Conservation (phyloP, 495 filamentous ascomycete species). For the Lasiosphaeris hirsuta region DNA sequence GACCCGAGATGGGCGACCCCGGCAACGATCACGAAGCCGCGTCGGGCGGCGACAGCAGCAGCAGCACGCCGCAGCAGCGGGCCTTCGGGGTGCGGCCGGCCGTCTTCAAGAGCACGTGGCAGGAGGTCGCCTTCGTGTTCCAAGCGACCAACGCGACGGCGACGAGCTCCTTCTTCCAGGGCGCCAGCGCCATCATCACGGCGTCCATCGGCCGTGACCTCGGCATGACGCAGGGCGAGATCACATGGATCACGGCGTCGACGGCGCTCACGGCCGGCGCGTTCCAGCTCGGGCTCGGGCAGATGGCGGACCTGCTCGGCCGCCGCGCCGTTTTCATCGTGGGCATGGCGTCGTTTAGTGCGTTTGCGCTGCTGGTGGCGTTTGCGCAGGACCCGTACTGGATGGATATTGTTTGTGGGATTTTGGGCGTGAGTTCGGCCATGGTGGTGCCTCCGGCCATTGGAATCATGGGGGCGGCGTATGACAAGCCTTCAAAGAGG, state of each 20-base stretch:
- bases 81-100: conserved; percentile 41
- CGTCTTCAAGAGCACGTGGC: conserved; percentile 59
- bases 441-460: conserved; percentile 65
- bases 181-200: conserved; percentile 59
- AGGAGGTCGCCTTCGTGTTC: conserved; percentile 65
- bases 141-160: conserved; percentile 68
- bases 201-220: conserved; percentile 60
- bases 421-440: conserved; percentile 60
- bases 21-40: no score
- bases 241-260: conserved; percentile 70
- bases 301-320: conserved; percentile 65
- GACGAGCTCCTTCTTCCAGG: conserved; percentile 57
- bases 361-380: conserved; percentile 54
- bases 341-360: conserved; percentile 57
- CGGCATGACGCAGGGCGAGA: conserved; percentile 63
- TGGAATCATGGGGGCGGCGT: conserved; percentile 62
- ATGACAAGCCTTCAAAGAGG: conserved; percentile 56
- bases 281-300: conserved; percentile 65
- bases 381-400: conserved; percentile 61
- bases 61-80: background rate
- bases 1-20: no score
- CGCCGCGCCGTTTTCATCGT: conserved; percentile 59
- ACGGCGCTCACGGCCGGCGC: conserved; percentile 60
- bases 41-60: background rate
- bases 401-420: conserved; percentile 61